Evolutionary conservation across 106 monocot species (phyloP).

Genomic region (Dioscorea dumetorum): DNA sequence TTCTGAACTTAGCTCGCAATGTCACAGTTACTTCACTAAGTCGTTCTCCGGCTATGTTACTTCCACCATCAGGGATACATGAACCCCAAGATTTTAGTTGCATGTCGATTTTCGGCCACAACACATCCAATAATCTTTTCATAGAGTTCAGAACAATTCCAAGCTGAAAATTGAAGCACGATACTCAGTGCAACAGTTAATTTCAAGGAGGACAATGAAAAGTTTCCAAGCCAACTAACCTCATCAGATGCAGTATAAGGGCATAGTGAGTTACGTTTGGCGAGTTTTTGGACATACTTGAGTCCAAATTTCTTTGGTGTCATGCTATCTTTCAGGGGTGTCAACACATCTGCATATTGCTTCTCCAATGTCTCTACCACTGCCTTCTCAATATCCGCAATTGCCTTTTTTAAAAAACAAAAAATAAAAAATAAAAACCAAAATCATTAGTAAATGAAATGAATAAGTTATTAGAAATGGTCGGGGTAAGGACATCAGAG

Average conservation of each 20-base stretch:
- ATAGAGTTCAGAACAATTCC: slow-evolving; percentile 89
- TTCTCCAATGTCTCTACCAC: slow-evolving; percentile 80
- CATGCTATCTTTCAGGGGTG: slow-evolving; percentile 81
- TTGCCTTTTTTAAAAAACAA: slow-evolving; percentile 47
- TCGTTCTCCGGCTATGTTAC: slow-evolving; percentile 57
- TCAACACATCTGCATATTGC: slow-evolving; percentile 87
- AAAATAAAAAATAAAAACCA: no score
- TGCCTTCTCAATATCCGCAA: slow-evolving; percentile 97
- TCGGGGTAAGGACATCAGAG: neutral
- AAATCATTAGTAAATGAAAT: slow-evolving; percentile 1
- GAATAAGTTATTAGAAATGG: neutral
- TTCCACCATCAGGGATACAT: slow-evolving; percentile 75
- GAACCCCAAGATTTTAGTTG: slow-evolving; percentile 92
- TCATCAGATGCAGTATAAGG: slow-evolving; percentile 83
- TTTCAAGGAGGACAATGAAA: neutral
- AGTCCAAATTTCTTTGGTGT: slow-evolving; percentile 98
- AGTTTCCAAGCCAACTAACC: slow-evolving; percentile 23
- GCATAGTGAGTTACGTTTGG: slow-evolving; percentile 53
- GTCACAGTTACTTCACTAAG: slow-evolving; percentile 88
- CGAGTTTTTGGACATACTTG: slow-evolving; percentile 91
- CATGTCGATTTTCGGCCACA: slow-evolving; percentile 69
- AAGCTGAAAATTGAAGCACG: slow-evolving; percentile 34
- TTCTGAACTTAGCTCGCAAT: slow-evolving; percentile 89
- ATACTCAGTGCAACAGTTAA: no score
- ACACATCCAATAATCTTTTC: slow-evolving; percentile 89